phyloP scores from a whole-genome alignment of 441 rosid species.

The Breynia disticha region DNA sequence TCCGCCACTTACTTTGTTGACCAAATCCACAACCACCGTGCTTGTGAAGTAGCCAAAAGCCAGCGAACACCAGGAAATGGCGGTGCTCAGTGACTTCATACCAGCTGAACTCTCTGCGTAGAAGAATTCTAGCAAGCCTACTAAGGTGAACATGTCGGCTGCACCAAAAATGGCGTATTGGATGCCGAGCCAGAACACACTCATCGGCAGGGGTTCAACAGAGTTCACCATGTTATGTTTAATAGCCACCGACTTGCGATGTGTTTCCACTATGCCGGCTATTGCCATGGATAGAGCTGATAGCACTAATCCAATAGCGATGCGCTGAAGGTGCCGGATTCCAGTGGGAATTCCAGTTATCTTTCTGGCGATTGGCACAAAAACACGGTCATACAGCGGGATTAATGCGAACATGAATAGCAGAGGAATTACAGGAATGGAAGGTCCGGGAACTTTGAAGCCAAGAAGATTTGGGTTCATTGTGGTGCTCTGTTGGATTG shows the following conservation, averaged over 20 bases:
- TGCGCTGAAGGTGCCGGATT: constrained; percentile 43
- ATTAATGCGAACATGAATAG: constrained; percentile 35
- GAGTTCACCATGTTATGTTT: constrained; percentile 45
- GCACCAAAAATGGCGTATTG: constrained; percentile 48
- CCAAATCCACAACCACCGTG: constrained; percentile 37
- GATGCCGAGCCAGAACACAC: constrained; percentile 49
- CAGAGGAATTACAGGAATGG: constrained; percentile 47
- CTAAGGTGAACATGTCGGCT: constrained; percentile 54
- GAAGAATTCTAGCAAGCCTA: constrained; percentile 53
- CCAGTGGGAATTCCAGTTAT: constrained; percentile 51
- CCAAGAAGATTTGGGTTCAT: constrained; percentile 37
- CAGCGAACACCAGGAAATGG: constrained; percentile 47
- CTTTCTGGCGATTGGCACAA: constrained; percentile 44
- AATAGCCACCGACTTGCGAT: constrained; percentile 36
- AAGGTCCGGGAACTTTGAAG: constrained; percentile 43
- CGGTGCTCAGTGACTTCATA: constrained; percentile 48
- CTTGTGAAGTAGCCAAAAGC: constrained; percentile 50
- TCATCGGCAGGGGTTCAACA: constrained; percentile 36
- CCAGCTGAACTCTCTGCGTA: constrained; percentile 47
- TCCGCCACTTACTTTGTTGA: constrained; percentile 49
- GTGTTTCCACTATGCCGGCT: constrained; percentile 40
- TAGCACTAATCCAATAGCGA: constrained; percentile 44
- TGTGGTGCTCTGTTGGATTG: constrained; percentile 53
- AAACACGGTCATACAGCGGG: constrained; percentile 45
- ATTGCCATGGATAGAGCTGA: constrained; percentile 51